phyloP scores from a whole-genome alignment of 2,329 filamentous ascomycete genomes.

The Escovopsis sp. region DNA sequence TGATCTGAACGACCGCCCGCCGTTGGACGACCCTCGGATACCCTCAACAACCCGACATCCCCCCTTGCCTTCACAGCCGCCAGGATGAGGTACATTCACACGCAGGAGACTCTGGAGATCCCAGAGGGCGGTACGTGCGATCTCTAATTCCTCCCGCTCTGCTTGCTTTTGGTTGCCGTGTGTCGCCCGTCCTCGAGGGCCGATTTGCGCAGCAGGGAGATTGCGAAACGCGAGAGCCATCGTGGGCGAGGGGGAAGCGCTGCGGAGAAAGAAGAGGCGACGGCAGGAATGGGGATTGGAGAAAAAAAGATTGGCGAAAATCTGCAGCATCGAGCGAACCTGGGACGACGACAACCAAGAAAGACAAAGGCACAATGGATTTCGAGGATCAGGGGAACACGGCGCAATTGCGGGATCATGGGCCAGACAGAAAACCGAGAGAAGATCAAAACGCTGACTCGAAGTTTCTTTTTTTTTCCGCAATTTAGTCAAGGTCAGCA shows the following conservation, averaged over 20 bases:
- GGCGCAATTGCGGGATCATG: background rate
- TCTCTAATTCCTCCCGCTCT: conserved; percentile 4
- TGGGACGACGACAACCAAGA: no score
- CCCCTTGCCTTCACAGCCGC: conserved; percentile 31
- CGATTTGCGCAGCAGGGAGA: background rate
- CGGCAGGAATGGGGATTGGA: background rate
- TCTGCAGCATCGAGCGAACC: background rate
- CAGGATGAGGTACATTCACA: conserved; percentile 99
- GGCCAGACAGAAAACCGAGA: conserved; percentile 5
- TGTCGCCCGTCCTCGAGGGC: no score
- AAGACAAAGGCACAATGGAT: background rate
- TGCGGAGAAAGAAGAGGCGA: background rate
- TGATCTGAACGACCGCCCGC: conserved; percentile 13
- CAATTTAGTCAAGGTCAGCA: conserved; percentile 78
- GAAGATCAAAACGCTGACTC: conserved; percentile 15
- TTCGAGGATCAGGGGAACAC: no score
- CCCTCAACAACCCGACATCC: conserved; percentile 29
- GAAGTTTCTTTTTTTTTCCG: conserved; percentile 3
- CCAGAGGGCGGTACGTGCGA: conserved; percentile 82
- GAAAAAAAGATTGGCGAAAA: background rate
- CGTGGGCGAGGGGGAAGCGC: background rate
- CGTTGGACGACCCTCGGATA: conserved; percentile 17
- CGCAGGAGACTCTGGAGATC: conserved; percentile 86
- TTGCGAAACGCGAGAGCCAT: background rate
- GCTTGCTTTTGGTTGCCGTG: background rate